A percentile compares a stretch with the other conserved stretches of the same genome.
Conservation (phyloP, 495 filamentous ascomycete species). For the Penicillium lividum region DNA sequence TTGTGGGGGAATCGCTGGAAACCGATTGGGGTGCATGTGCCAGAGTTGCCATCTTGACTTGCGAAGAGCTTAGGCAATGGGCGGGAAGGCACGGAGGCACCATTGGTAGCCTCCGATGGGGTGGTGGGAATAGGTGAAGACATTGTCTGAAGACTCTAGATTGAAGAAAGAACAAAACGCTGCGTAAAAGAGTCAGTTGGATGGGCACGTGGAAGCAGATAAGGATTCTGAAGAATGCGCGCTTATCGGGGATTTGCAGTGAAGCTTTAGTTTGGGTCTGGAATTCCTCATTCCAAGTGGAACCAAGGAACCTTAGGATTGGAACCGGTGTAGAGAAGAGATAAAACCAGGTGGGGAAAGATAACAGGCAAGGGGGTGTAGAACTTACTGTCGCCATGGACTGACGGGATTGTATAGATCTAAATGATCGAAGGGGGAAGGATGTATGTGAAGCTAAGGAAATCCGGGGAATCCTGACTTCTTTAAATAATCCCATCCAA, state of each 20-base stretch:
- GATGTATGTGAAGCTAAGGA: background rate
- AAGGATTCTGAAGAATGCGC: conserved; percentile 6
- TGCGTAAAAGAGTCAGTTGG: conserved; percentile 15
- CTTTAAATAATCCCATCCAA: conserved; percentile 5
- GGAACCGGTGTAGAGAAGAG: background rate
- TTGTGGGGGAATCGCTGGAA: conserved; percentile 56
- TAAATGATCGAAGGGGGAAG: background rate
- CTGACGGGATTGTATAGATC: conserved; percentile 3
- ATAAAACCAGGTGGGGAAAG: background rate
- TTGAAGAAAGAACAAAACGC: conserved; percentile 21
- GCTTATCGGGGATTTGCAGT: conserved; percentile 17
- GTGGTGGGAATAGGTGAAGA: conserved; percentile 39
- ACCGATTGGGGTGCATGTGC: conserved; percentile 47
- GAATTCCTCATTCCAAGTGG: conserved; percentile 1
- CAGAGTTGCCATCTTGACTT: conserved; percentile 41
- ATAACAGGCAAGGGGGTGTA: conserved; percentile 17
- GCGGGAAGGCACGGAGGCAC: conserved; percentile 34
- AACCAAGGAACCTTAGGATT: background rate
- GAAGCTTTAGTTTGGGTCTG: conserved; percentile 1
- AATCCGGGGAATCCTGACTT: conserved; percentile 9
- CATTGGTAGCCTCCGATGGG: conserved; percentile 38
- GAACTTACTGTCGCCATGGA: conserved; percentile 20
- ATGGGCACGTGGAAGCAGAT: conserved; percentile 10
- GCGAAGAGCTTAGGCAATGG: conserved; percentile 39
- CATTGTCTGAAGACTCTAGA: conserved; percentile 29